Conservation (phyloP, 148 eudicot genomes). For the Pouteria glomerata region DNA sequence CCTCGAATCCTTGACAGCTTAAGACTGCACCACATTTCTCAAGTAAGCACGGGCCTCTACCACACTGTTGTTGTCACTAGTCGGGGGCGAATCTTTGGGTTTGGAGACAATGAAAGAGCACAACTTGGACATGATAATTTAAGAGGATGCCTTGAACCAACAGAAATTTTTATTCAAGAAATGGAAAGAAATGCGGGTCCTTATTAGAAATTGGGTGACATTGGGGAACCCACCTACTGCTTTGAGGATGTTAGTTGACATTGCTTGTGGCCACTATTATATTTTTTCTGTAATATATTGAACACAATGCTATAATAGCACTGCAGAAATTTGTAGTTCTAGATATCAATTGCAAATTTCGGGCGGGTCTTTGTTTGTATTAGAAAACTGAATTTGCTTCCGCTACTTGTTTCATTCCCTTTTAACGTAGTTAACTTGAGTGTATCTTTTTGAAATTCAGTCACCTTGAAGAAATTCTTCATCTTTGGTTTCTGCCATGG, state of each 20-base stretch:
- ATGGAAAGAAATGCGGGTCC: conserved; percentile 14
- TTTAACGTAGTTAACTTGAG: background rate
- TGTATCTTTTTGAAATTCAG: background rate
- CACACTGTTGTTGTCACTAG: conserved; percentile 78
- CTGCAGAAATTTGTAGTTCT: background rate
- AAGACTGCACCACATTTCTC: conserved; percentile 62
- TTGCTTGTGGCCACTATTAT: background rate
- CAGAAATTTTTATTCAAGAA: conserved; percentile 54
- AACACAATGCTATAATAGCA: background rate
- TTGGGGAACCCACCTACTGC: background rate
- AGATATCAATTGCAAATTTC: background rate
- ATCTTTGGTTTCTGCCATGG: background rate
- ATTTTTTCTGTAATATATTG: background rate
- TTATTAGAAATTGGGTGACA: conserved; percentile 11
- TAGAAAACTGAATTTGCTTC: background rate
- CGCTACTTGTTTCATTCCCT: background rate
- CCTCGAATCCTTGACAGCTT: conserved; percentile 68
- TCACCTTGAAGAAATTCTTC: background rate
- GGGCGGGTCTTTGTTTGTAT: background rate
- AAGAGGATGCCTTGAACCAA: conserved; percentile 71
- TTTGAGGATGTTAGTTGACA: background rate
- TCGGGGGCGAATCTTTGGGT: conserved; percentile 74
- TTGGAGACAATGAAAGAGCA: conserved; percentile 92
- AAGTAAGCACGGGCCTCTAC: conserved; percentile 88
- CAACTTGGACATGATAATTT: conserved; percentile 80